Evolutionary conservation across 2,329 filamentous ascomycete genomes (phyloP).

Genomic region (Cercospora sp.): DNA sequence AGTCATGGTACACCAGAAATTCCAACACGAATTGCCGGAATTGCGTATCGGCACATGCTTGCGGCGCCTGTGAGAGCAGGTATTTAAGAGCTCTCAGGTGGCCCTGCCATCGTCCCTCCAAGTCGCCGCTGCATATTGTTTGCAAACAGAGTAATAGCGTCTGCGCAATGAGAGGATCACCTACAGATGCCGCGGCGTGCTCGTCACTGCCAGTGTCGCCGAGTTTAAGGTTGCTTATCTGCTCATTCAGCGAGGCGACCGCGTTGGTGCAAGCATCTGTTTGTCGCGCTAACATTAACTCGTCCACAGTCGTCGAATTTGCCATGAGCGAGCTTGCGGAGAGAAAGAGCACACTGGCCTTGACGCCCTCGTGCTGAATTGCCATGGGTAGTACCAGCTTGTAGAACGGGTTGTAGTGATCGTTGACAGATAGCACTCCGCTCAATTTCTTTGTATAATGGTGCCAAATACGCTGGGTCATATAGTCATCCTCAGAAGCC

Average conservation of each 20-base stretch:
- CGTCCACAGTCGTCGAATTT: constrained; percentile 32
- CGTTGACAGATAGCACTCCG: constrained; percentile 75
- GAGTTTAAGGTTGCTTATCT: constrained; percentile 15
- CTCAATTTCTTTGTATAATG: constrained; percentile 81
- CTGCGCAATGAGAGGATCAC: constrained; percentile 60
- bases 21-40: constrained; percentile 71
- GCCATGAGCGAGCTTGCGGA: constrained; percentile 72
- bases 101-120: constrained; percentile 54
- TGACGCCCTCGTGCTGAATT: constrained; percentile 73
- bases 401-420: constrained; percentile 81
- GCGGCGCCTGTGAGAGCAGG: constrained; percentile 61
- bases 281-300: constrained; percentile 55
- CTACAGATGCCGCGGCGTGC: constrained; percentile 36
- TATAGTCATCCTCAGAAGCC: constrained; percentile 74
- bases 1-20: constrained; percentile 82
- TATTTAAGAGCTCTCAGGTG: constrained; percentile 75
- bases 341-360: constrained; percentile 86
- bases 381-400: constrained; percentile 81
- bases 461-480: constrained; percentile 78
- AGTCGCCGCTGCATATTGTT: constrained; percentile 61
- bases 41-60: constrained; percentile 53
- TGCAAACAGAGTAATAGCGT: constrained; percentile 62
- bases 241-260: constrained; percentile 28
- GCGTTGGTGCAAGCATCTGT: constrained; percentile 55
- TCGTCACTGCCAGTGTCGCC: constrained; percentile 21